Conservation (phyloP, 2,329 filamentous ascomycete genomes). For the Exophiala calicioides region DNA sequence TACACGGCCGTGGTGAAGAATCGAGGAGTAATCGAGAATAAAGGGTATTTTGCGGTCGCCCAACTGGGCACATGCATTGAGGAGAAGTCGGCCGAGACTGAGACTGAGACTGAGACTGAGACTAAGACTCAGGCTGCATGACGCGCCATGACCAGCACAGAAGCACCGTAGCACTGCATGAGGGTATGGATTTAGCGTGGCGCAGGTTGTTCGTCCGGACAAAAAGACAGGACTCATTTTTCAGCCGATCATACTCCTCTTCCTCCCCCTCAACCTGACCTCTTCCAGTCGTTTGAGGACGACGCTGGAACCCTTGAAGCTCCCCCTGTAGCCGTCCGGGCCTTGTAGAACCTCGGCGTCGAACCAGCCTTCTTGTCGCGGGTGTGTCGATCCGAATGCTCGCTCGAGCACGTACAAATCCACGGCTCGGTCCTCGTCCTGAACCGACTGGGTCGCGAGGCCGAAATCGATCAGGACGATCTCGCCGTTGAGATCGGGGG, state of each 20-base stretch:
- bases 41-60: conserved; percentile 92
- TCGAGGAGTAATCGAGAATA: conserved; percentile 94
- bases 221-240: background rate
- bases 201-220: conserved; percentile 22
- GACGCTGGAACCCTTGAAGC: conserved; percentile 71
- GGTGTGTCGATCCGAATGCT: conserved; percentile 93
- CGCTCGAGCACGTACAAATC: conserved; percentile 95
- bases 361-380: conserved; percentile 76
- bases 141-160: no score
- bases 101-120: no score
- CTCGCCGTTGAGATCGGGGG: conserved; percentile 61
- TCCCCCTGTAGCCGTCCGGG: conserved; percentile 65
- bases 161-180: no score
- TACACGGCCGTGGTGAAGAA: conserved; percentile 95
- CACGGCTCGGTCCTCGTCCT: conserved; percentile 91
- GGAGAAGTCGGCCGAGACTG: conserved; percentile 20
- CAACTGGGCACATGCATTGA: conserved; percentile 59
- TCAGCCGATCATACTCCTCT: conserved; percentile 94
- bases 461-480: conserved; percentile 95
- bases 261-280: conserved; percentile 88
- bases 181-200: conserved; percentile 25
- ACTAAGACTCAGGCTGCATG: no score
- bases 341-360: conserved; percentile 61
- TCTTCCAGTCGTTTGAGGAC: conserved; percentile 85
- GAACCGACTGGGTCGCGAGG: conserved; percentile 74